These are phyloP conservation scores for Eragrostis curvula DNA, from an alignment of 176 grass and related monocot species.

Conservation along the genomic window DNA sequence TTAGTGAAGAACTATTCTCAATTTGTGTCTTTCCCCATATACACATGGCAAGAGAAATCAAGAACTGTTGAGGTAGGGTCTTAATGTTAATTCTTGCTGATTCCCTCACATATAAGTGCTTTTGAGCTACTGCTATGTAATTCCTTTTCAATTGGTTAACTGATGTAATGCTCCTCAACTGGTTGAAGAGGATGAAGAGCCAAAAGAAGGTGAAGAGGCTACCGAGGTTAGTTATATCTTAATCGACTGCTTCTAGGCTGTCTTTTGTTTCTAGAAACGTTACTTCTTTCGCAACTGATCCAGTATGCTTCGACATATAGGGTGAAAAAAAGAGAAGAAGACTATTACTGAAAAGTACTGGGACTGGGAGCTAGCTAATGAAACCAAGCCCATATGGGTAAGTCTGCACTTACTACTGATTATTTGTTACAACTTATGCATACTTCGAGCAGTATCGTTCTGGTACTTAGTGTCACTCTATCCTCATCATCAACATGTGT, in stretches of 20 bases:
- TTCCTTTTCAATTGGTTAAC: neutral
- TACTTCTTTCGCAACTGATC: neutral
- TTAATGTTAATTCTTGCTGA: slow-evolving; percentile 15
- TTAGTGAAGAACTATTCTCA: slow-evolving; percentile 92
- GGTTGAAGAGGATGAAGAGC: slow-evolving; percentile 71
- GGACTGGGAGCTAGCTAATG: slow-evolving; percentile 92
- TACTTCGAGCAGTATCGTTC: neutral
- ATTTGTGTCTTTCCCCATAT: slow-evolving; percentile 90
- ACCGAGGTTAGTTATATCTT: slow-evolving; percentile 40
- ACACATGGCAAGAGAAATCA: slow-evolving; percentile 91
- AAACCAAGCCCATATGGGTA: slow-evolving; percentile 94
- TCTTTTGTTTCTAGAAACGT: neutral
- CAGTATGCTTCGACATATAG: slow-evolving; percentile 35
- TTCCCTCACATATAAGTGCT: neutral
- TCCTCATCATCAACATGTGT: slow-evolving; percentile 47
- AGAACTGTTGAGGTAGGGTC: slow-evolving; percentile 67
- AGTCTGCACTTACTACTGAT: slow-evolving; percentile 9
- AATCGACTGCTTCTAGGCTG: neutral
- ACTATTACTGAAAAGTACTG: slow-evolving; percentile 87
- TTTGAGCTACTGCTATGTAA: neutral
- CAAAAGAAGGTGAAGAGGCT: slow-evolving; percentile 77
- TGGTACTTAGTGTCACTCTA: neutral
- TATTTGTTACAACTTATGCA: neutral
- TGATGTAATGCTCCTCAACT: slow-evolving; percentile 29
- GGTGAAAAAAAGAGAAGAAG: slow-evolving; percentile 73